Evolutionary conservation across 2,329 filamentous ascomycete genomes (phyloP), one percentile per base, ranked within the genome.

Genomic region (Escovopsis weberi): DNA sequence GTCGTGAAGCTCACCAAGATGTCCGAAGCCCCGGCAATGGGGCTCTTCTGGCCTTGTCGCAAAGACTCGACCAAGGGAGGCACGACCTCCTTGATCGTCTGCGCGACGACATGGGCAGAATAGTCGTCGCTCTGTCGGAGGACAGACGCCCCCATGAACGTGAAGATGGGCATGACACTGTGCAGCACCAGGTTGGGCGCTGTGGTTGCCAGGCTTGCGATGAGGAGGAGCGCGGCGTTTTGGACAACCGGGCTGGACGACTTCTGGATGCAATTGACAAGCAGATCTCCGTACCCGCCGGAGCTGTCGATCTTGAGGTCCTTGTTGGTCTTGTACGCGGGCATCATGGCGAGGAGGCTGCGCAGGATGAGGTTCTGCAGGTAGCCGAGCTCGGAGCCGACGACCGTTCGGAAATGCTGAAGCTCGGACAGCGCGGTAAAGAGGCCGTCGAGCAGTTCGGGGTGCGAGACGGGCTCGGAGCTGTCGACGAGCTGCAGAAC

Each of bases 121-220:
- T 95, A 96, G 53, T 96, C 89, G 54, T 98, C 93, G 52, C 85
- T 86, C 63, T 95, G 89, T 39, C 85, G 80, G 40, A 98, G 72
- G 18, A 95, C 81, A 4, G 85, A 94, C 37, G 82, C 83, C 36
- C 89, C 87, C 81, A 96, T 95, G 58, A 96, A 95, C 0, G 91
- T 96, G 64, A 98, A 98, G 41, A 98, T 89, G 11, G 91, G 91
- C 91, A 98, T 98, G 42, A 98, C 85, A 52, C 87, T 95, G 63
- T 98, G 89, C 44, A 98, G 71, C 3, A 98, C 85, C 39, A 94
- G 68, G 58, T 94, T 88, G 0, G 93, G 91, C 0, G 86, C 85
- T 51, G 88, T 84, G 34, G 82, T 82, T 19, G 91, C 89, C 35
- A 98, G 70, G 44, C 80, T 82, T 23, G 89, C 87, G 45, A 96